Evolutionary conservation across 2,329 filamentous ascomycete genomes (phyloP), one percentile per base, ranked within the genome.

Genomic region (Xylaria arbuscula): DNA sequence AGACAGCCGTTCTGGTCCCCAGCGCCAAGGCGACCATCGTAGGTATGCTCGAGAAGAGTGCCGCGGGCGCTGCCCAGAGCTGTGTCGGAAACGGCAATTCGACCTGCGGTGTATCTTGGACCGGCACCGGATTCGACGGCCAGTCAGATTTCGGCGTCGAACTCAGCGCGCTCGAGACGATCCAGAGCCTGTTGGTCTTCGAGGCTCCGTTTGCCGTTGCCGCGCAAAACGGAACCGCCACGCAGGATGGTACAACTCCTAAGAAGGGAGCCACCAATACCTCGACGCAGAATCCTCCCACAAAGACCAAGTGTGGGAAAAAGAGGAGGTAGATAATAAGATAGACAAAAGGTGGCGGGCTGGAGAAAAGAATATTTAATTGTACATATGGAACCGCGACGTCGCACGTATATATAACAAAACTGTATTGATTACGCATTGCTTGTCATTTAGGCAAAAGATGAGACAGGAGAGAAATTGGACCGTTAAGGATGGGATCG

Each of bases 141-240:
- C 84, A 84, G 24, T 80, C 80, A 28, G 84, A 86, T 60, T 84
- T 87, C 67, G 86, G 87, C 54, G 83, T 88, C 76, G 83, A 88
- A 76, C 84, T 89, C 77, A 85, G 83, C 70, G 86, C 85, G 0
- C 79, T 88, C 48, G 82, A 83, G 42, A 81, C 86, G 15, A 82
- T 89, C 50, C 83, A 84, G 61, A 70, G 70, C 17, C 28, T 72
- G 32, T 28, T 73, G 13, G 71, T 64, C 36, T 66, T 72, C 61
- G 53, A 72, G 13, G 71, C 62, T 11, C 48, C 63, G 9, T 60
- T 67, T 17, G 50, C 48, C 9, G 40, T 58, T 22, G 48, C 53
- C 28, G 19, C 32, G n/a, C 47, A 38, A 22, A 51, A 36, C 45
- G 4, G 24, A 3, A 47, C 45, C n/a, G 28, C 28, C 28, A 28